A percentile compares a stretch with the other conserved stretches of the same genome.
Evolutionary conservation across 495 filamentous ascomycete species (phyloP).

Genomic region (Annulohypoxylon stygium): DNA sequence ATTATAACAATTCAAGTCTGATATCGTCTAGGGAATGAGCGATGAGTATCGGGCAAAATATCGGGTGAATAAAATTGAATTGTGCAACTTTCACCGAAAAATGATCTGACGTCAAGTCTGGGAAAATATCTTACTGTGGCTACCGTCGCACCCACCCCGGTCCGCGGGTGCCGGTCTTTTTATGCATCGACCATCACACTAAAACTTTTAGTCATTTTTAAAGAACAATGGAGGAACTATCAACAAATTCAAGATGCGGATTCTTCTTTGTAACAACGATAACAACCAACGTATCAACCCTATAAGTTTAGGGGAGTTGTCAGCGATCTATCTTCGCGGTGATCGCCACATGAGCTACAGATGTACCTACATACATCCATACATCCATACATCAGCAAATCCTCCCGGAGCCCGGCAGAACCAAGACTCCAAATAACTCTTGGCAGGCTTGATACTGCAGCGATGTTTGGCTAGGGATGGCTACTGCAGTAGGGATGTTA

Average conservation of each 20-base stretch:
- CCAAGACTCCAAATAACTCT: slow-evolving; percentile 27
- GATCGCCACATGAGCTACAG: slow-evolving; percentile 20
- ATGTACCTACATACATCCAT: slow-evolving; percentile 14
- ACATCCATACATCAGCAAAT: not conserved
- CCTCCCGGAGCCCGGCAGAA: slow-evolving; percentile 27
- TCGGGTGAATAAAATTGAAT: not conserved
- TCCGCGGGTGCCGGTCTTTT: not conserved
- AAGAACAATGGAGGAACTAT: not conserved
- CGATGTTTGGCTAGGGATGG: slow-evolving; percentile 20
- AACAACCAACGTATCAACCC: not conserved
- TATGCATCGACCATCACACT: not conserved
- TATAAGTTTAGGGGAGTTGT: not conserved
- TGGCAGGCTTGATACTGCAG: slow-evolving; percentile 37
- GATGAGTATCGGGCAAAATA: not conserved
- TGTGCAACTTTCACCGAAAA: not conserved
- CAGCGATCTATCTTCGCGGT: slow-evolving; percentile 17
- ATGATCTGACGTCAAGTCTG: not conserved
- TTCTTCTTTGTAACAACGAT: not conserved
- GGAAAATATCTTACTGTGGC: not conserved
- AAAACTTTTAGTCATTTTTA: not conserved
- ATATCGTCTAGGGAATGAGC: not conserved
- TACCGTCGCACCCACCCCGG: not conserved
- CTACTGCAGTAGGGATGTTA: not conserved
- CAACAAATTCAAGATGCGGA: not conserved
- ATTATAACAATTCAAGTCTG: not conserved